These are phyloP conservation scores for Protoeuglena noctilucae DNA, from an alignment of 139 green algal genomes.

Conservation along the genomic window DNA sequence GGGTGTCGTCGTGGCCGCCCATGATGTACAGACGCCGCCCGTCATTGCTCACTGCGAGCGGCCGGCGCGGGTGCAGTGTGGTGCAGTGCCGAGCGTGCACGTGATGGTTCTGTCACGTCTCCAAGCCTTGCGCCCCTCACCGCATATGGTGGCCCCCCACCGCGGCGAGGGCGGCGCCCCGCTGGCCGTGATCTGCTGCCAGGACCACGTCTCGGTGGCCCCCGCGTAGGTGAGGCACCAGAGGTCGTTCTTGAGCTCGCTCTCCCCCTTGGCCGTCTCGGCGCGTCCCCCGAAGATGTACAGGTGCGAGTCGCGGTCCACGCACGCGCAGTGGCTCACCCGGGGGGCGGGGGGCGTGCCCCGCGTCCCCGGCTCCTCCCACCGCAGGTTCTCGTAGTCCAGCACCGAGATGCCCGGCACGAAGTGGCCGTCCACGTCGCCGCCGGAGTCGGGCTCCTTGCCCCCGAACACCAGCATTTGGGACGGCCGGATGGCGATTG, in stretches of 20 bases:
- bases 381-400: slow-evolving; percentile 5
- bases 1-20: slow-evolving; percentile 17
- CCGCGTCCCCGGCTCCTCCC: background rate
- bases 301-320: slow-evolving; percentile 8
- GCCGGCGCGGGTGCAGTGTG: too few relatives aligned
- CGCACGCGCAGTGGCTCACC: background rate
- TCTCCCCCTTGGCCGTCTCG: too few relatives aligned
- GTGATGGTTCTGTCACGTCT: too few relatives aligned
- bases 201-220: slow-evolving; percentile 35
- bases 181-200: slow-evolving; percentile 32
- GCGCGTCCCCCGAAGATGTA: slow-evolving; percentile 51
- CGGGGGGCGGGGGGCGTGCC: slow-evolving; percentile 2
- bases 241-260: slow-evolving; percentile 40
- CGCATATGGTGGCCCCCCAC: slow-evolving; percentile 9
- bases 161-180: slow-evolving; percentile 11
- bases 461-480: slow-evolving; percentile 1
- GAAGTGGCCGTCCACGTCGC: background rate
- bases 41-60: slow-evolving; percentile 15
- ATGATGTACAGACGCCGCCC: slow-evolving; percentile 29
- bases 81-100: background rate
- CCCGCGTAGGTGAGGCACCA: slow-evolving; percentile 50
- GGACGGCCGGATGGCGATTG: background rate
- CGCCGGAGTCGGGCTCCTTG: background rate
- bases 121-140: too few relatives aligned
- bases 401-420: slow-evolving; percentile 6